phyloP scores from a whole-genome alignment of 139 green algal species.

The Limnomonas spitsbergensis region DNA sequence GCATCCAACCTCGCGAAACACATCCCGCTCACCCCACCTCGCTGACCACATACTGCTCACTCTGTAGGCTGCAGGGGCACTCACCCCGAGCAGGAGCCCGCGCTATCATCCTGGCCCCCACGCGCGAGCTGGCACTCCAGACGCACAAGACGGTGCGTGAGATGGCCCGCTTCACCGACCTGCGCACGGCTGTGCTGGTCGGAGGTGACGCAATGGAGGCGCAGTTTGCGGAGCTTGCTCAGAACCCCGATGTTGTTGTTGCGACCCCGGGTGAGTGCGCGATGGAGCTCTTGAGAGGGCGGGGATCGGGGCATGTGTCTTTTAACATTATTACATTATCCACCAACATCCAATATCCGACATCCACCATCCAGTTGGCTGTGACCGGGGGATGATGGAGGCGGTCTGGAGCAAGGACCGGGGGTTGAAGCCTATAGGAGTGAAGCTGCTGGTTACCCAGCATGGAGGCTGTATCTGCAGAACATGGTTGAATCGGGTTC shows the following conservation, averaged over 20 bases:
- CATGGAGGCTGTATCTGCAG: too few relatives aligned
- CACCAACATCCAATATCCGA: too few relatives aligned
- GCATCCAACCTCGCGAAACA: too few relatives aligned
- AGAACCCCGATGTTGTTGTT: conserved; percentile 91
- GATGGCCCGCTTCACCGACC: conserved; percentile 65
- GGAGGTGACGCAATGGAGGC: conserved; percentile 94
- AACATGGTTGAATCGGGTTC: too few relatives aligned
- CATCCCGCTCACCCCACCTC: too few relatives aligned
- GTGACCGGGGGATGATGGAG: too few relatives aligned
- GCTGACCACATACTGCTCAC: too few relatives aligned
- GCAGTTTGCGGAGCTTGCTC: conserved; percentile 90
- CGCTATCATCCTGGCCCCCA: conserved; percentile 86
- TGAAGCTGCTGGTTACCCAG: too few relatives aligned
- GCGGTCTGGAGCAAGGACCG: too few relatives aligned
- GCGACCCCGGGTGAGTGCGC: conserved; percentile 82
- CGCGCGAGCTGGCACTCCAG: conserved; percentile 81
- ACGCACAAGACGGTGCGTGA: conserved; percentile 75
- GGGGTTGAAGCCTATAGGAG: too few relatives aligned
- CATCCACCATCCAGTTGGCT: too few relatives aligned
- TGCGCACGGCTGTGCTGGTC: conserved; percentile 82
- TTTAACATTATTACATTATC: too few relatives aligned
- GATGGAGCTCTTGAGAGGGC: not conserved
- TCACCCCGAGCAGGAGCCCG: conserved; percentile 70
- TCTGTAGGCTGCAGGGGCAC: conserved; percentile 77
- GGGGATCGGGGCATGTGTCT: not conserved